Evolutionary conservation across 371 early-diverging fungal species (phyloP).

Genomic region (Mycotypha africana): DNA sequence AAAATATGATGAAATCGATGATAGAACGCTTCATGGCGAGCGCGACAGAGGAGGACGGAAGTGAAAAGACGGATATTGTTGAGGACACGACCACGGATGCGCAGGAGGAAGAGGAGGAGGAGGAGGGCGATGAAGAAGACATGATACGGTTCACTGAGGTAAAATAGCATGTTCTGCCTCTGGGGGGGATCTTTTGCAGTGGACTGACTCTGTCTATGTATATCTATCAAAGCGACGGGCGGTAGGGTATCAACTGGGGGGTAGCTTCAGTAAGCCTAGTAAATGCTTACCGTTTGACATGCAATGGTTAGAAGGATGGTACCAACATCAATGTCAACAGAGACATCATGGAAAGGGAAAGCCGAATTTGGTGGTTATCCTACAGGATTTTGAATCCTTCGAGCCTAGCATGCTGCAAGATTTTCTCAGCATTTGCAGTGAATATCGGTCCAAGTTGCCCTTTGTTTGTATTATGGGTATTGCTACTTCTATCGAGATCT

Average conservation of each 20-base stretch:
- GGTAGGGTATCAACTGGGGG: constrained; percentile 5
- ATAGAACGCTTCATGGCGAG: constrained; percentile 52
- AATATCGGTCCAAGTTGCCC: constrained; percentile 65
- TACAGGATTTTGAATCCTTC: constrained; percentile 89
- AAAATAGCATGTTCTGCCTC: no score
- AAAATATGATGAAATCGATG: constrained; percentile 50
- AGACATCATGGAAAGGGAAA: background rate
- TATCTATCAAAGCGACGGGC: background rate
- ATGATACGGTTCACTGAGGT: no score
- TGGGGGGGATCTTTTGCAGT: no score
- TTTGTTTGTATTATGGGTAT: constrained; percentile 80
- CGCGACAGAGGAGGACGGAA: constrained; percentile 4
- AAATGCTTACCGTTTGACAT: constrained; percentile 50
- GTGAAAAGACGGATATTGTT: no score
- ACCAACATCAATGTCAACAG: constrained; percentile 23
- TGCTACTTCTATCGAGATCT: constrained; percentile 77
- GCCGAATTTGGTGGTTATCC: constrained; percentile 62
- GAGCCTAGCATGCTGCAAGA: constrained; percentile 65
- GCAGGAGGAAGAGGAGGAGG: constrained; percentile 15
- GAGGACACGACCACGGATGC: constrained; percentile 12
- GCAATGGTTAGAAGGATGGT: constrained; percentile 64
- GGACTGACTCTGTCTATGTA: no score
- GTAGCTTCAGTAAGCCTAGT: constrained; percentile 7
- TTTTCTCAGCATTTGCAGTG: constrained; percentile 71
- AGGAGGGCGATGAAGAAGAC: constrained; percentile 24